Percentiles rank a stretch among this genome's conserved stretches.
These are phyloP conservation scores for Clarireedia monteithiana DNA, from an alignment of 2,329 filamentous ascomycete genomes.

Conservation along the genomic window DNA sequence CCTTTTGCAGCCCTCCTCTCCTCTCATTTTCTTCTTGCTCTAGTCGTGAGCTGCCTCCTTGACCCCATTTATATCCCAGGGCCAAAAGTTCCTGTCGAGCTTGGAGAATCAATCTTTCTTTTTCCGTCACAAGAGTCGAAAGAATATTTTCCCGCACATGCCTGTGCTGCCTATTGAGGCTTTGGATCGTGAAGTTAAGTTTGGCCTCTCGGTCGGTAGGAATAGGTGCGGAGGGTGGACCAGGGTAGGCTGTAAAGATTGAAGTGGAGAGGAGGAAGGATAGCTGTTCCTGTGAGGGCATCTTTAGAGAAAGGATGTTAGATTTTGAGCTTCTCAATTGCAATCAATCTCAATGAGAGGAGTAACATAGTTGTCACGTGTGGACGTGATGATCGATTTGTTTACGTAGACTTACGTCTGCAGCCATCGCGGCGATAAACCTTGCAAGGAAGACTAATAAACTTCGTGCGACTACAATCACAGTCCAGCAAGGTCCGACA, in stretches of 20 bases:
- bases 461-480: too few species aligned
- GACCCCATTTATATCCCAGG: too few species aligned
- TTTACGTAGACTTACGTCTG: not conserved
- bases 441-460: too few species aligned
- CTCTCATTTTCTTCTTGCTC: not conserved
- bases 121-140: slow-evolving; percentile 10
- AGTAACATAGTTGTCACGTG: not conserved
- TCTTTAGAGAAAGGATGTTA: not conserved
- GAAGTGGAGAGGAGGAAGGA: slow-evolving; percentile 11
- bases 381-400: not conserved
- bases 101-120: slow-evolving; percentile 3
- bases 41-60: not conserved
- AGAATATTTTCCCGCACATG: slow-evolving; percentile 18
- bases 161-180: slow-evolving; percentile 19
- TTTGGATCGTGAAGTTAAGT: slow-evolving; percentile 5
- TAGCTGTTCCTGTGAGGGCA: not conserved
- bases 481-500: too few species aligned
- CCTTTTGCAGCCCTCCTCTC: not conserved
- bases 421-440: too few species aligned
- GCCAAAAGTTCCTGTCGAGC: not conserved
- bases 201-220: slow-evolving; percentile 11
- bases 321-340: too few species aligned
- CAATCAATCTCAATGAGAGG: not conserved
- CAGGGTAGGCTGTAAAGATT: slow-evolving; percentile 23
- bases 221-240: slow-evolving; percentile 6